Evolutionary conservation across 2,329 filamentous ascomycete species (phyloP), one percentile per base, ranked within the genome.

Genomic region (Alternaria sp.): DNA sequence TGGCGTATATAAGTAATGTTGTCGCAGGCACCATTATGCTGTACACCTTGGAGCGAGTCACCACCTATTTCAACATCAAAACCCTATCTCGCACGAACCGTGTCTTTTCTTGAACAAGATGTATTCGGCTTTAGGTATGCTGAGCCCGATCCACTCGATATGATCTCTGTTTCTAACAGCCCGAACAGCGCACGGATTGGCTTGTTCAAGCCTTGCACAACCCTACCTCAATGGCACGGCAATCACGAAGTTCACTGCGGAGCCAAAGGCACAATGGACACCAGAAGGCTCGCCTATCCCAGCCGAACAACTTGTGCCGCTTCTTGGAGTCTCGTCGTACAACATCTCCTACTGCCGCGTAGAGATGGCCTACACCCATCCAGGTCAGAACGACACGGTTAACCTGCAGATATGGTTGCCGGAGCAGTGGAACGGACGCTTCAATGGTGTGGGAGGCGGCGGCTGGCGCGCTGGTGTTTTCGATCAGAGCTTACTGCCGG

Each of bases 381-480:
- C n/a, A 20, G 47, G 47, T 6, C 25, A 50, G 47, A 56, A 72
- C 14, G 75, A 78, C 60, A 65, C 69, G 3, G 72, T 77, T 4
- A 47, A 72, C 4, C 64, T 76, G 10, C 69, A 74, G 56, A 61
- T 65, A n/a, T 79, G 77, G 77, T 70, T 80, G 10, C 77, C 78
- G 3, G 62, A 74, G 0, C 63, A 68, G 6, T 79, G 76, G 78
- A 80, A 79, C 43, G 72, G 71, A 10, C 72, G 78, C 2, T 73
- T 77, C 9, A 73, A 77, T 58, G 75, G 72, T 8, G 73, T 72
- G 3, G 78, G 78, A 26, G 78, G 78, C 14, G 72, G 61, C 7
- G 78, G 72, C 2, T 76, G 65, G 46, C 65, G 67, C 3, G 78
- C 74, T 2, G 78, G 77, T 9, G 64, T 76, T 63, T 72, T 74